Base-by-base conservation (phyloP, 2,329 filamentous ascomycete genomes). In the Xylaria multiplex region DNA sequence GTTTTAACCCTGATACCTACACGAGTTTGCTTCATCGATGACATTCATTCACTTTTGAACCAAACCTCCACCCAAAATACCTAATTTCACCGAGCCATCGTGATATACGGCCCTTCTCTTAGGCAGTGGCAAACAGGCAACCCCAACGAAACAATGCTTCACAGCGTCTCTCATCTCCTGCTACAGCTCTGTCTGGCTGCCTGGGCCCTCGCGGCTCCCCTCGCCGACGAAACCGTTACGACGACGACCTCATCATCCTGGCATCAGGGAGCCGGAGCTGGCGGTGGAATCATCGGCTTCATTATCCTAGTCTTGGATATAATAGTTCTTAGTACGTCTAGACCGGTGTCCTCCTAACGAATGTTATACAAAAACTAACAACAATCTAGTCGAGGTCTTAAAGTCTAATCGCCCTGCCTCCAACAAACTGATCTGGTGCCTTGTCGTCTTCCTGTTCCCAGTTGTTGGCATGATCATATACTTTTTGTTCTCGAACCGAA, bases 371-470 rank as follows among this genome's bases (percentile, higher is more conserved):
- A 68, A 22, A 45, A 14, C 50, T 67, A 59, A 69, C 48, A 6
- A 45, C 6, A 6, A 13, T 13, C 57, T 69, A 90, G 88, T 90
- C 71, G 88, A 90, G 78, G 84, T 90, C 69, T 79, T 90, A 64
- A 86, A 89, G 77, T 90, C 87, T 46, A 88, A 85, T 77, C 87
- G 88, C 65, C 82, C 87, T 4, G 78, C 83, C 22, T 75, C 79
- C 22, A 80, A 84, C 77, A 90, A 90, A 80, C 75, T 90, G 2
- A 78, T 89, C 35, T 90, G 88, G 88, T 85, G 82, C 55, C 79
- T 90, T 0, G 79, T 88, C 49, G 86, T 90, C 72, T 90, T 90
- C 80, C 77, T 90, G 68, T 89, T 90, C 79, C 88, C 88, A 3
- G 79, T 90, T 55, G 75, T 86, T 70, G 88, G 88, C 65, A 81